phyloP scores from a whole-genome alignment of 257 asterid species.

The Verbena officinalis region DNA sequence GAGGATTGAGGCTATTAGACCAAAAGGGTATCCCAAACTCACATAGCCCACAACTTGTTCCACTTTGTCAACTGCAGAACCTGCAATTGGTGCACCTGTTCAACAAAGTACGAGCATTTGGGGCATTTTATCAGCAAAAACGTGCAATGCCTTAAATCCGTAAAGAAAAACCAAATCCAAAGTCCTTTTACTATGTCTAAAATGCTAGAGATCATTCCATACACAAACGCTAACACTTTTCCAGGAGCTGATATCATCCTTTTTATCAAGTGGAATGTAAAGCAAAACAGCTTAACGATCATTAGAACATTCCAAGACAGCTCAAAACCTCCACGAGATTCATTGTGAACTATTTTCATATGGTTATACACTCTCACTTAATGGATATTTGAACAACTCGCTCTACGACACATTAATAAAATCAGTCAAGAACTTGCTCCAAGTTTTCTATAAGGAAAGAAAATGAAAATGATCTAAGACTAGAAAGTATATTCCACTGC shows the following conservation, averaged over 20 bases:
- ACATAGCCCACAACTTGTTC: conserved; percentile 55
- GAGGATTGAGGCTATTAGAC: conserved; percentile 50
- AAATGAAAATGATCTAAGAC: not conserved
- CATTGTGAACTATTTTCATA: not conserved
- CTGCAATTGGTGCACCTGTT: conserved; percentile 66
- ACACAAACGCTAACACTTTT: too few relatives aligned
- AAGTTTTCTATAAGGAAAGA: not conserved
- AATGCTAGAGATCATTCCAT: not conserved
- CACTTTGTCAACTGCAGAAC: conserved; percentile 55
- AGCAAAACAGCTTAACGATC: too few relatives aligned
- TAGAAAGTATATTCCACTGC: not conserved
- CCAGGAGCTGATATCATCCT: too few relatives aligned
- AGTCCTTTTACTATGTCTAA: not conserved
- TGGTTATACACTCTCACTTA: not conserved
- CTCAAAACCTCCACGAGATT: too few relatives aligned
- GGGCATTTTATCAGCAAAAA: not conserved
- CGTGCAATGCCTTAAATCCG: not conserved
- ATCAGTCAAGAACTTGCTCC: not conserved
- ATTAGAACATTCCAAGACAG: not conserved
- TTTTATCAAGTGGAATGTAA: too few relatives aligned
- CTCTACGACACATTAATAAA: not conserved
- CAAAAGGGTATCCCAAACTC: conserved; percentile 66
- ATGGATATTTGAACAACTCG: not conserved
- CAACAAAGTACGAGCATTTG: not conserved
- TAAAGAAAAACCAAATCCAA: not conserved